Base-by-base conservation (phyloP, 2,329 filamentous ascomycete genomes). In the Botrytis galanthina region DNA sequence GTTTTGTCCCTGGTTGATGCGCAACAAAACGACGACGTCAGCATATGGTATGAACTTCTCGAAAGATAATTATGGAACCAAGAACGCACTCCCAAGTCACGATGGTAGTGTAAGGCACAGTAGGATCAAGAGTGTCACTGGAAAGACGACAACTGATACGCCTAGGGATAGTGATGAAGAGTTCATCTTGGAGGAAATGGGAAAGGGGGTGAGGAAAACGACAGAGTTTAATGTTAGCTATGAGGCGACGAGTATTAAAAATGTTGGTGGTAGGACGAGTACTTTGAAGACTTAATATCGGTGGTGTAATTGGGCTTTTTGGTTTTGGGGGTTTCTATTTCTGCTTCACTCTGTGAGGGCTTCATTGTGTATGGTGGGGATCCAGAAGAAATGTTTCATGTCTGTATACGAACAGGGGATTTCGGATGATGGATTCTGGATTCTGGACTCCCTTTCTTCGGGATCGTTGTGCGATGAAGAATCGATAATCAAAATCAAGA, bases 1-100 rank as follows among this genome's bases (percentile, higher is more conserved):
- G 29, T 70, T 48, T 29, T 61, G 57, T n/a, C 54, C 68, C 16
- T 60, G 68, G 68, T 18, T 61, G 22, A 70, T 70, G 68, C 68
- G 48, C 12, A 44, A 70, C 57, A 61, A 61, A 60, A 46, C 54
- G 4, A 68, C 48, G n/a, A 51, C 48, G 2, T 51, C 48, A 51
- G 48, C 48, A 51, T 51, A 51, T n/a, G 48, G 26, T 5, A 14
- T 51, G 26, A n/a, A 51, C 26, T 51, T 51, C 26, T 51, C 48
- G 26, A 51, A 51, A n/a, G 48, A 51, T n/a, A 51, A 51, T 51
- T 51, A 51, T n/a, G 48, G 26, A 51, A 51, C 48, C 10, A 51
- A 51, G 48, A 51, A 51, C 22, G 48, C 26, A 51, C 26, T n/a
- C 0, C 48, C 48, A 51, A 51, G 48, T 51, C 48, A 51, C n/a